A percentile compares a stretch with the other conserved stretches of the same genome.
These are phyloP conservation scores for Aspergillus indologenus DNA, from an alignment of 495 filamentous ascomycete species.

Conservation along the genomic window DNA sequence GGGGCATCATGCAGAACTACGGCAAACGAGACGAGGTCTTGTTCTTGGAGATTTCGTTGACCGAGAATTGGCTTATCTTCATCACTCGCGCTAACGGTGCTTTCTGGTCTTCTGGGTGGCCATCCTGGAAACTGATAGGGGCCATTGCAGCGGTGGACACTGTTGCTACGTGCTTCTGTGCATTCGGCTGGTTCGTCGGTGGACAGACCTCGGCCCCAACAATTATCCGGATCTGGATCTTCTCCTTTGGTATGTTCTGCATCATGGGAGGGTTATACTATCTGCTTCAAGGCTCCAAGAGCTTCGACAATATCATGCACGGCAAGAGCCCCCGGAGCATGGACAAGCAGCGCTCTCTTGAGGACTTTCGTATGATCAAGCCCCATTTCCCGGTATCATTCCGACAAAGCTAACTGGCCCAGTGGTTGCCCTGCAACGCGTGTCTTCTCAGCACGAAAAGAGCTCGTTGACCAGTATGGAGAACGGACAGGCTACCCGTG, in stretches of 20 bases:
- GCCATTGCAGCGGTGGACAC: constrained; percentile 80
- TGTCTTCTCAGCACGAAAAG: constrained; percentile 19
- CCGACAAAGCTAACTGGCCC: background rate
- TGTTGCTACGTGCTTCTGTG: constrained; percentile 75
- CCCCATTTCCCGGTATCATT: background rate
- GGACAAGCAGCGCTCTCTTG: constrained; percentile 67
- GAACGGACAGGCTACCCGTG: constrained; percentile 2
- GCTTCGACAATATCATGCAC: constrained; percentile 91
- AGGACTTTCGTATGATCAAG: constrained; percentile 74
- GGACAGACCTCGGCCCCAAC: constrained; percentile 69
- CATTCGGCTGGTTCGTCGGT: constrained; percentile 75
- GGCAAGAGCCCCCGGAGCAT: constrained; percentile 74
- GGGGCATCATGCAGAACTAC: constrained; percentile 83
- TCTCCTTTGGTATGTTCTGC: constrained; percentile 82
- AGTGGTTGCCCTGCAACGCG: constrained; percentile 22
- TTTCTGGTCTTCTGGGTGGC: constrained; percentile 73
- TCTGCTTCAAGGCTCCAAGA: constrained; percentile 68
- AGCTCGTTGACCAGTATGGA: constrained; percentile 11
- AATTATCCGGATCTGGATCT: constrained; percentile 84
- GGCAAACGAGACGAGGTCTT: constrained; percentile 78
- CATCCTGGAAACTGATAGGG: constrained; percentile 74
- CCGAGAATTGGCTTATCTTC: constrained; percentile 96
- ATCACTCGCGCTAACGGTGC: constrained; percentile 86
- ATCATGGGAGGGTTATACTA: constrained; percentile 66
- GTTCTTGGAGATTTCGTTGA: constrained; percentile 86